phyloP scores from a whole-genome alignment of 75 land plant genomes.

The Picea glauca region DNA sequence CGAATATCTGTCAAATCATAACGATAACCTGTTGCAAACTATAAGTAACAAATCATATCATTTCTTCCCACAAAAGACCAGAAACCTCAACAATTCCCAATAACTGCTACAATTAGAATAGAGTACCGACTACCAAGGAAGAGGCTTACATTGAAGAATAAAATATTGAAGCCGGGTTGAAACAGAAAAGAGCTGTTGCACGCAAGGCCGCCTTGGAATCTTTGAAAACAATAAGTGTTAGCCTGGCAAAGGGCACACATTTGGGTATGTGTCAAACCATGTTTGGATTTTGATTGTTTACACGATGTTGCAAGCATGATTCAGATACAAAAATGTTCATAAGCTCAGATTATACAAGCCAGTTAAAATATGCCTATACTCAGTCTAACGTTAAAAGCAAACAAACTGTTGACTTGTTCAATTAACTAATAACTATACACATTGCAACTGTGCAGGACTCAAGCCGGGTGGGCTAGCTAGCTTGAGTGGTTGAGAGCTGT shows the following conservation, averaged over 20 bases:
- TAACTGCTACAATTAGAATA: not conserved
- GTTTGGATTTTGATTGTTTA: not conserved
- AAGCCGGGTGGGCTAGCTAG: too few relatives aligned
- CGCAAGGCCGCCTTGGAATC: constrained; percentile 47
- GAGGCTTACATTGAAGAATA: constrained; percentile 84
- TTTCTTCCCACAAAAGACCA: constrained; percentile 8
- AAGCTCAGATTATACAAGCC: too few relatives aligned
- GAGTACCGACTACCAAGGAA: not conserved
- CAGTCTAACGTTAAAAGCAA: too few relatives aligned
- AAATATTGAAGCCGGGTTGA: constrained; percentile 97
- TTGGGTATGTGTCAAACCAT: not conserved
- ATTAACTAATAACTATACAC: not conserved
- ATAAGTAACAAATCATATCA: constrained; percentile 11
- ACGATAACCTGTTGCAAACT: constrained; percentile 13
- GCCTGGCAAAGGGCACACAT: constrained; percentile 36
- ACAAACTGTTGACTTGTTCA: not conserved
- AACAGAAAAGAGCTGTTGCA: constrained; percentile 84
- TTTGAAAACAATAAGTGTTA: constrained; percentile 66
- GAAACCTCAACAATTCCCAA: not conserved
- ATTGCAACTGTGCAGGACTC: too few relatives aligned
- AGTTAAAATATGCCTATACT: too few relatives aligned
- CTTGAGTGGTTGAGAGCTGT: too few relatives aligned
- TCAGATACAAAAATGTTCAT: too few relatives aligned
- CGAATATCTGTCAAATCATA: constrained; percentile 64
- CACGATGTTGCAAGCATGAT: not conserved